These are phyloP conservation scores for Whalleya microplaca DNA, from an alignment of 2,329 filamentous ascomycete genomes.

Conservation along the genomic window DNA sequence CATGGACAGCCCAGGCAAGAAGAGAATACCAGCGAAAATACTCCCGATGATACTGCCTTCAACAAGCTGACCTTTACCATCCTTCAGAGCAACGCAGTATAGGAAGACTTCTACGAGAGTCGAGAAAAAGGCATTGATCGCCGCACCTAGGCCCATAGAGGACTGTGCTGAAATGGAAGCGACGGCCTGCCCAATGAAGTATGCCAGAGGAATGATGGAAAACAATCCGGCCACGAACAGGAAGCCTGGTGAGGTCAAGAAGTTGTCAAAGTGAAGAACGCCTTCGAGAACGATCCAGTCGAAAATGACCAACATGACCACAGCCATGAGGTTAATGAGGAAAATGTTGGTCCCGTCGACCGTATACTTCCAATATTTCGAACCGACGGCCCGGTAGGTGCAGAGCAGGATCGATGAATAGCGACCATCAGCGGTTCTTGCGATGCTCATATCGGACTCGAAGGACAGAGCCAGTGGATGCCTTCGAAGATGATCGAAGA, in stretches of 20 bases:
- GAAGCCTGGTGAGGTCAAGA: constrained; percentile 81
- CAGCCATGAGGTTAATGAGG: constrained; percentile 91
- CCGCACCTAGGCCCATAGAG: constrained; percentile 95
- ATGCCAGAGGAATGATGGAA: constrained; percentile 94
- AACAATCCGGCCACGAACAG: constrained; percentile 83
- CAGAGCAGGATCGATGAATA: constrained; percentile 89
- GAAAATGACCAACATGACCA: constrained; percentile 93
- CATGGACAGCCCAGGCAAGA: constrained; percentile 95
- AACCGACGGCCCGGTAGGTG: constrained; percentile 92
- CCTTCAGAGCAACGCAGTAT: constrained; percentile 89
- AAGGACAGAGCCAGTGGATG: constrained; percentile 94
- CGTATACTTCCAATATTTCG: constrained; percentile 99
- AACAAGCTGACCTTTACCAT: constrained; percentile 91
- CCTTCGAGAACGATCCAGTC: constrained; percentile 83
- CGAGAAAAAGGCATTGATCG: constrained; percentile 97
- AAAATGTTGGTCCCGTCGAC: constrained; percentile 99
- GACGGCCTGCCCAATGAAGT: constrained; percentile 98
- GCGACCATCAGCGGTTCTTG: constrained; percentile 70
- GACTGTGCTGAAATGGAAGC: constrained; percentile 98
- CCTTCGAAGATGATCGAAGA: constrained; percentile 88
- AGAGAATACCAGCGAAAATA: constrained; percentile 94
- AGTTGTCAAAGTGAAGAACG: constrained; percentile 68
- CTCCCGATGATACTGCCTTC: constrained; percentile 97
- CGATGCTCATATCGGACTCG: constrained; percentile 79
- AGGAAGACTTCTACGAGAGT: constrained; percentile 97